Percentiles rank a stretch among this genome's conserved stretches.
These are phyloP conservation scores for Mycena leptocephala DNA, from an alignment of 768 basidiomycete species.

Conservation along the genomic window DNA sequence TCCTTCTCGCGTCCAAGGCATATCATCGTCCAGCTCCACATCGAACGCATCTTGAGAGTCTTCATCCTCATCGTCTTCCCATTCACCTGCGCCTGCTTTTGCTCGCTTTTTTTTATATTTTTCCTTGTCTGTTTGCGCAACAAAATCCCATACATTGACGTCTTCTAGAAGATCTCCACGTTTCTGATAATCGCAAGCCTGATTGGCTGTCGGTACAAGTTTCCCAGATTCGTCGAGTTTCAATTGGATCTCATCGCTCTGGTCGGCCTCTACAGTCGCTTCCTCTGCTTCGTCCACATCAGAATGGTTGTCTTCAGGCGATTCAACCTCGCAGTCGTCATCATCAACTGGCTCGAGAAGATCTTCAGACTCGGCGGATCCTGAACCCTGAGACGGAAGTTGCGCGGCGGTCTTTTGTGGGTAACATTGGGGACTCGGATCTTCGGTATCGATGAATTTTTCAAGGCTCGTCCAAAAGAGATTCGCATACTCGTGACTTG, in stretches of 20 bases:
- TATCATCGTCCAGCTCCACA: not conserved
- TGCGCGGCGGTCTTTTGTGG: not conserved
- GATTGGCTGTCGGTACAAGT: conserved; percentile 25
- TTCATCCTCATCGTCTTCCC: not conserved
- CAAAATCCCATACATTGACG: conserved; percentile 48
- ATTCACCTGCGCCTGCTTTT: not conserved
- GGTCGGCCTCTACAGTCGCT: not conserved
- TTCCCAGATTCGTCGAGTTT: not conserved
- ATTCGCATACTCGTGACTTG: conserved; percentile 40
- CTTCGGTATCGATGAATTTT: conserved; percentile 33
- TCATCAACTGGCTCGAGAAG: not conserved
- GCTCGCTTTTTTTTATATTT: not conserved
- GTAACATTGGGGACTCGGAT: conserved; percentile 44
- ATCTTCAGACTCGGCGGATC: too few relatives aligned
- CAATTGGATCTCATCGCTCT: not conserved
- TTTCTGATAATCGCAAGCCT: conserved; percentile 44
- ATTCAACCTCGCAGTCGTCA: conserved; percentile 28
- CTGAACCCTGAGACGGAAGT: not conserved
- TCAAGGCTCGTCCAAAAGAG: conserved; percentile 40
- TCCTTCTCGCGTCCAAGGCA: not conserved
- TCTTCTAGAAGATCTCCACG: conserved; percentile 31
- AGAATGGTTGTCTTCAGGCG: too few relatives aligned
- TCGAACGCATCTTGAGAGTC: not conserved
- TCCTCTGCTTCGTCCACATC: not conserved
- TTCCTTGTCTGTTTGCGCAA: conserved; percentile 41